Conservation (phyloP, 805 yeast species). For the Torulaspora indica region DNA sequence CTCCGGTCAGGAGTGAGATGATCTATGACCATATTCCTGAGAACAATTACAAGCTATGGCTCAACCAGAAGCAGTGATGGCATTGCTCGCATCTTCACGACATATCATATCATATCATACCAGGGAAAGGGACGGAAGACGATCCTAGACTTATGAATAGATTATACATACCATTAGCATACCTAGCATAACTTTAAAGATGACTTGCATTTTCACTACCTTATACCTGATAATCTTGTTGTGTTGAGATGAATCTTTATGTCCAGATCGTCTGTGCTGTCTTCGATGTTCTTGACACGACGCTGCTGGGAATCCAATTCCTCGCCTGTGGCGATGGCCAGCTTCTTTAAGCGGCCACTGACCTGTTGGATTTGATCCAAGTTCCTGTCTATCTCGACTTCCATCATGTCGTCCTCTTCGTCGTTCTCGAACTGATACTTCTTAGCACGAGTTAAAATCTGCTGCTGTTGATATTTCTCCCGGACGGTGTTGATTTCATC, state of each 20-base stretch:
- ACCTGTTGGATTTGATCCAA: constrained; percentile 70
- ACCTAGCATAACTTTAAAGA: neutral
- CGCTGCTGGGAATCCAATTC: constrained; percentile 77
- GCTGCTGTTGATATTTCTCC: constrained; percentile 38
- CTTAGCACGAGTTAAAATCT: constrained; percentile 47
- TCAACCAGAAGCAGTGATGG: constrained; percentile 20
- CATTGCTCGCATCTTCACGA: neutral
- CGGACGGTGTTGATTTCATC: constrained; percentile 36
- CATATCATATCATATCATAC: neutral
- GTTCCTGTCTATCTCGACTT: constrained; percentile 77
- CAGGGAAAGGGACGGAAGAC: neutral
- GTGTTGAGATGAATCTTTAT: constrained; percentile 76
- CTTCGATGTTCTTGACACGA: constrained; percentile 70
- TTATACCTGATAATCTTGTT: constrained; percentile 54
- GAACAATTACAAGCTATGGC: constrained; percentile 33
- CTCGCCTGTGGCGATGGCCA: constrained; percentile 67
- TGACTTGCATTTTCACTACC: constrained; percentile 1
- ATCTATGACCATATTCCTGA: constrained; percentile 29
- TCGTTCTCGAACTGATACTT: constrained; percentile 83
- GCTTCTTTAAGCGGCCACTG: constrained; percentile 62
- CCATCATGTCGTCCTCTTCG: constrained; percentile 89
- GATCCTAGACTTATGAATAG: constrained; percentile 6
- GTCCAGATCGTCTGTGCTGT: constrained; percentile 79
- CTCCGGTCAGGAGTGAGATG: constrained; percentile 3
- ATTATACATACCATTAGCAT: constrained; percentile 10